Conservation (phyloP, 2,329 filamentous ascomycete genomes). For the Diaporthe citriasiana region DNA sequence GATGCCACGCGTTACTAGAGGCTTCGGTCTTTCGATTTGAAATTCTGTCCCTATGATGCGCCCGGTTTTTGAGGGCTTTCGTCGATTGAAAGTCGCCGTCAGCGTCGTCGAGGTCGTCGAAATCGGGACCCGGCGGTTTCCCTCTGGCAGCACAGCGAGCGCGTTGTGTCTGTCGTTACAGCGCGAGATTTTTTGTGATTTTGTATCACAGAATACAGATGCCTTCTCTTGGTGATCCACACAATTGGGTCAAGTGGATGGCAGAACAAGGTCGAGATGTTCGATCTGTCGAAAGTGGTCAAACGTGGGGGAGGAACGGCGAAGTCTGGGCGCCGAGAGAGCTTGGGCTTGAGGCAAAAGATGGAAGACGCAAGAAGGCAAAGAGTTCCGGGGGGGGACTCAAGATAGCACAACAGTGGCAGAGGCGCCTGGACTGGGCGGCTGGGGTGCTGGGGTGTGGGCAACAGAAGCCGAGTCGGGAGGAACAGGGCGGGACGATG, state of each 20-base stretch:
- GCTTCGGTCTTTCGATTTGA: not conserved
- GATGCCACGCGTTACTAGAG: not conserved
- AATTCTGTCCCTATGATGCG: not conserved
- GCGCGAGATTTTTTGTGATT: not conserved
- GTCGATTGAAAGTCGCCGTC: slow-evolving; percentile 15
- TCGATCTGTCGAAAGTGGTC: slow-evolving; percentile 41
- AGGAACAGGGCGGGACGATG: slow-evolving; percentile 33
- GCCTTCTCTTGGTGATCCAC: slow-evolving; percentile 17
- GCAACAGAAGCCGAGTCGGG: slow-evolving; percentile 27
- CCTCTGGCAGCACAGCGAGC: not conserved
- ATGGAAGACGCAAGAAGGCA: slow-evolving; percentile 37
- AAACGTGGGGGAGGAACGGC: slow-evolving; percentile 47
- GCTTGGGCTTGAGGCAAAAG: slow-evolving; percentile 47
- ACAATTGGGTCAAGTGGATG: slow-evolving; percentile 25
- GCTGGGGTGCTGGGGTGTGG: slow-evolving; percentile 4
- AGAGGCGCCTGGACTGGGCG: slow-evolving; percentile 7
- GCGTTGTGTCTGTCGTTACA: not conserved
- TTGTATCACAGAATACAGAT: not conserved
- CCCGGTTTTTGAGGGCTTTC: not conserved
- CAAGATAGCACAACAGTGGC: slow-evolving; percentile 26
- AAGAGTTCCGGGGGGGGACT: slow-evolving; percentile 9
- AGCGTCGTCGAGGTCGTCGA: slow-evolving; percentile 4
- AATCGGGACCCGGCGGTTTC: not conserved
- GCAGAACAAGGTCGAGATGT: slow-evolving; percentile 6
- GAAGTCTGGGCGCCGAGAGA: slow-evolving; percentile 59